Percentiles rank a stretch among this genome's conserved stretches.
phyloP scores from a whole-genome alignment of 2,329 filamentous ascomycete species.

The Ascocoryne sarcoides region DNA sequence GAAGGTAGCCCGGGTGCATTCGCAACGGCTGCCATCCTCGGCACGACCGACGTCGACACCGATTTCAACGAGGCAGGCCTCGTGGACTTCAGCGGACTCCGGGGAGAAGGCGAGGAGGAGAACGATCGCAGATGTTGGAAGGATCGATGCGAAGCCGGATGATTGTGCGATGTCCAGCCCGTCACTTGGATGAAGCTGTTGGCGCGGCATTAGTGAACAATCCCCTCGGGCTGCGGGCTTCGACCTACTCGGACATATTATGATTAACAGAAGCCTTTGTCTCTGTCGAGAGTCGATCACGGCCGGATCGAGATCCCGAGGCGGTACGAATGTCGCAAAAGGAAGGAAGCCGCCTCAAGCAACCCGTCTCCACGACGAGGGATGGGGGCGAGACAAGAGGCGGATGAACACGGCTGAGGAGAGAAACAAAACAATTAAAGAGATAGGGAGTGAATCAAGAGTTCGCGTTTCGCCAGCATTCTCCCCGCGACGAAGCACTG shows the following conservation, averaged over 20 bases:
- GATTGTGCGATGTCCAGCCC: constrained; percentile 40
- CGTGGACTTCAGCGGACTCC: constrained; percentile 27
- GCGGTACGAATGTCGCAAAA: no score
- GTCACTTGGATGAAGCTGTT: constrained; percentile 45
- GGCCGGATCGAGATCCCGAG: no score
- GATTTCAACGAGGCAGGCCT: constrained; percentile 29
- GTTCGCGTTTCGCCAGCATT: no score
- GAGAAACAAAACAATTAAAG: no score
- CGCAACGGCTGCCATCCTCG: constrained; percentile 31
- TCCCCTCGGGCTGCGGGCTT: no score
- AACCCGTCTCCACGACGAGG: no score
- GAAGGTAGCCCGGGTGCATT: constrained; percentile 17
- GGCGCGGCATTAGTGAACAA: constrained; percentile 1
- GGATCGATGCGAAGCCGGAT: constrained; percentile 32
- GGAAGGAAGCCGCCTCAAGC: no score
- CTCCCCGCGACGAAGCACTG: no score
- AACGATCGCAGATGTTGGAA: constrained; percentile 45
- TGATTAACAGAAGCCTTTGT: background rate
- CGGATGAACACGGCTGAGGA: no score
- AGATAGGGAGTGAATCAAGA: no score
- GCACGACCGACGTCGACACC: constrained; percentile 31
- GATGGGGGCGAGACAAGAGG: no score
- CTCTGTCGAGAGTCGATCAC: no score
- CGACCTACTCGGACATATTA: constrained; percentile 14
- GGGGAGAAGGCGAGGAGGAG: constrained; percentile 41